Conservation (phyloP, 1,284 basidiomycete species). For the Porogramme epimiltina region DNA sequence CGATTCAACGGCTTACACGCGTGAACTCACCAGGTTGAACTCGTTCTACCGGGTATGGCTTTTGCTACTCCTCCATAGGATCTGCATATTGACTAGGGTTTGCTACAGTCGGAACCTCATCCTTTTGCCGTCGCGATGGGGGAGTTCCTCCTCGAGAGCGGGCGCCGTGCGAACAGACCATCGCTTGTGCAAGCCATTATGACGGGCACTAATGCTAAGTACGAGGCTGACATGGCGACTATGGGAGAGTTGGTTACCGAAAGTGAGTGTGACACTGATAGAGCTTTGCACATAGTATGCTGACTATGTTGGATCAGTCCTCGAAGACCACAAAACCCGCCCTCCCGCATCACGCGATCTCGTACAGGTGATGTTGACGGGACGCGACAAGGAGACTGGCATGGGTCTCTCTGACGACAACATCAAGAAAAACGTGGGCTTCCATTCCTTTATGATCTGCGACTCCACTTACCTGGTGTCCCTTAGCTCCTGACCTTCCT, state of each 20-base stretch:
- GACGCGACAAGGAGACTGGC: slow-evolving; percentile 46
- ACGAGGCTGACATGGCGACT: slow-evolving; percentile 38
- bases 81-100: background rate
- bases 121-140: slow-evolving; percentile 45
- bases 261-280: slow-evolving; percentile 38
- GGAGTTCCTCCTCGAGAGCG: slow-evolving; percentile 42
- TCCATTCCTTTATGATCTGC: background rate
- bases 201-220: slow-evolving; percentile 38
- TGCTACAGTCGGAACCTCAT: slow-evolving; percentile 34
- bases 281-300: background rate
- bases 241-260: slow-evolving; percentile 41
- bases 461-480: background rate
- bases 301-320: slow-evolving; percentile 26
- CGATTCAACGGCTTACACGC: background rate
- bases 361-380: slow-evolving; percentile 45
- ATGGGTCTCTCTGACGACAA: slow-evolving; percentile 40
- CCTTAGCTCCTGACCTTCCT: slow-evolving; percentile 50
- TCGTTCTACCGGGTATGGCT: slow-evolving; percentile 25
- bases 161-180: slow-evolving; percentile 37
- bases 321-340: slow-evolving; percentile 37
- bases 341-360: slow-evolving; percentile 42
- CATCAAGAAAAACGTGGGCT: slow-evolving; percentile 44
- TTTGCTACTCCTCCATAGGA: too few relatives aligned
- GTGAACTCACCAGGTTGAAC: slow-evolving; percentile 21
- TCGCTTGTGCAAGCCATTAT: slow-evolving; percentile 39